phyloP scores from a whole-genome alignment of 2,329 filamentous ascomycete species.

The Trichoderma atrobrunneum region DNA sequence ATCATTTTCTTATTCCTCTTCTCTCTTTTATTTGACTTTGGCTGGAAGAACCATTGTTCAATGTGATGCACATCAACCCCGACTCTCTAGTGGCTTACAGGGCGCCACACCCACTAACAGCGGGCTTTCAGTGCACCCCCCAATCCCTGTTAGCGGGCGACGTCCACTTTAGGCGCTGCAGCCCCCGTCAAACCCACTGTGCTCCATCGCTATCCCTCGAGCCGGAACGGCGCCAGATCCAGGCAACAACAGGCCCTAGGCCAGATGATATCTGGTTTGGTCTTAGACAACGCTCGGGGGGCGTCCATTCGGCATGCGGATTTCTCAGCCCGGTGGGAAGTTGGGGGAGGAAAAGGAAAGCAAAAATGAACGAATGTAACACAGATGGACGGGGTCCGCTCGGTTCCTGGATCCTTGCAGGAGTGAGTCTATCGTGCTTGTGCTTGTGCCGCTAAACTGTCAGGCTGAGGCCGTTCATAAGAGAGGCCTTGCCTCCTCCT shows the following conservation, averaged over 20 bases:
- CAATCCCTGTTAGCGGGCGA: conserved; percentile 17
- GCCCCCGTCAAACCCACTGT: not conserved
- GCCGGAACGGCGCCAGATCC: conserved; percentile 24
- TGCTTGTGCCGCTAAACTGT: not conserved
- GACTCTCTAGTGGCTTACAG: conserved; percentile 17
- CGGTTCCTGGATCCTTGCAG: conserved; percentile 17
- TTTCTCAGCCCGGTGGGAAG: not conserved
- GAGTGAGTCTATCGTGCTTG: conserved; percentile 8
- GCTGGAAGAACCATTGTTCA: not conserved
- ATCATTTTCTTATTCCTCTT: not conserved
- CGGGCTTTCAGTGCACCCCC: not conserved
- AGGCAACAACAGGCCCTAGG: conserved; percentile 36
- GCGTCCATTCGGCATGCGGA: conserved; percentile 11
- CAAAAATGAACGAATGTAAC: not conserved
- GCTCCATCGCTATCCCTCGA: conserved; percentile 8
- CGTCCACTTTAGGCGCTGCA: conserved; percentile 18
- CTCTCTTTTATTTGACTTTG: not conserved
- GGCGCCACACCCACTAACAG: conserved; percentile 11
- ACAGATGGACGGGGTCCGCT: conserved; percentile 6
- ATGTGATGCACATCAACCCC: not conserved
- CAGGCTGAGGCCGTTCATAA: conserved; percentile 12
- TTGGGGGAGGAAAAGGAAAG: not conserved
- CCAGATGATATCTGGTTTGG: conserved; percentile 21
- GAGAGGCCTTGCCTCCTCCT: conserved; percentile 5
- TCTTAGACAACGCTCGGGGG: conserved; percentile 15